Percentiles rank a stretch among this genome's conserved stretches.
phyloP scores from a whole-genome alignment of 495 filamentous ascomycete species.

The Aspergillus incahuasiensis region DNA sequence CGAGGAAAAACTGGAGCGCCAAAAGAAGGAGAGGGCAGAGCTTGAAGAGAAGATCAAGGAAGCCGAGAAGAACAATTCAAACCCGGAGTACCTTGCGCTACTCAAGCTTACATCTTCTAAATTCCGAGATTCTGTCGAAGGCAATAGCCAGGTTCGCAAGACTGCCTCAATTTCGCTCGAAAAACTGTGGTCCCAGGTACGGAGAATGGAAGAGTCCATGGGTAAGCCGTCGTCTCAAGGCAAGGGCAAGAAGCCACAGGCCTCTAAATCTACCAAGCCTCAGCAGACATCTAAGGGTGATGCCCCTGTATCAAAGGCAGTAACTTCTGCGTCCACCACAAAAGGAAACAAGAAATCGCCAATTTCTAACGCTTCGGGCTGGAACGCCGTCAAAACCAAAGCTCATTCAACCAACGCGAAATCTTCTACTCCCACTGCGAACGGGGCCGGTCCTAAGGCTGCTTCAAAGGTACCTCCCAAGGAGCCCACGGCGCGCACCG shows the following conservation, averaged over 20 bases:
- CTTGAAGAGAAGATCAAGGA: constrained; percentile 12
- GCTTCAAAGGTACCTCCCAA: background rate
- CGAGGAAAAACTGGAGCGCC: constrained; percentile 6
- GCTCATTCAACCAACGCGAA: background rate
- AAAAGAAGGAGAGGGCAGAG: constrained; percentile 1
- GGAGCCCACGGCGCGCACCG: background rate
- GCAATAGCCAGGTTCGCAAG: background rate
- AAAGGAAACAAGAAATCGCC: background rate
- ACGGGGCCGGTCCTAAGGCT: background rate
- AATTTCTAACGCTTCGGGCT: background rate
- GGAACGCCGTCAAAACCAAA: constrained; percentile 7
- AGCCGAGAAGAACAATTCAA: constrained; percentile 1
- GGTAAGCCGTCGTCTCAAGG: background rate
- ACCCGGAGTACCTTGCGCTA: constrained; percentile 3
- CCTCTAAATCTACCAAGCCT: background rate
- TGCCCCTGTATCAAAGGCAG: background rate
- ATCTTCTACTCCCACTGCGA: background rate
- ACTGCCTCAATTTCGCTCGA: background rate
- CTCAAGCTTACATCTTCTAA: background rate
- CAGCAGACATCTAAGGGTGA: background rate
- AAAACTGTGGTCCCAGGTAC: constrained; percentile 1
- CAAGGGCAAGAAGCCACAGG: background rate
- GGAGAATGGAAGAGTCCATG: constrained; percentile 12
- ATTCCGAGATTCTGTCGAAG: background rate
- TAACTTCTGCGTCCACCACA: background rate